phyloP scores from a whole-genome alignment of 257 asterid genomes.

The Petrea volubilis region DNA sequence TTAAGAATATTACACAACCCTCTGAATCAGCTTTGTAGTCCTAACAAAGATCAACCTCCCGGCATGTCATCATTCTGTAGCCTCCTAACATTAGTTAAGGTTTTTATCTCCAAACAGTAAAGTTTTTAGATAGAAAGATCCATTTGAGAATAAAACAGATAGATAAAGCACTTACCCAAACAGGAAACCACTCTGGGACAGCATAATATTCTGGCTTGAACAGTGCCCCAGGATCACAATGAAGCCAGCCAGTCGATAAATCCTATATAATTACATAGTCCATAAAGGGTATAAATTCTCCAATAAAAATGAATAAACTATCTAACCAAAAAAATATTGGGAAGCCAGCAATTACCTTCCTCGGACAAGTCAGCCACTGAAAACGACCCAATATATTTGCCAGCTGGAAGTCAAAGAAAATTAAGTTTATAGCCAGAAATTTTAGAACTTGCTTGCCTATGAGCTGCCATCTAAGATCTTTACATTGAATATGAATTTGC shows the following conservation, averaged over 20 bases:
- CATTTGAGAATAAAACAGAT: conserved; percentile 5
- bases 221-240: conserved; percentile 87
- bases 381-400: conserved; percentile 79
- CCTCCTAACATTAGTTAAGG: background rate
- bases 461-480: conserved; percentile 1
- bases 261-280: conserved; percentile 52
- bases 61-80: background rate
- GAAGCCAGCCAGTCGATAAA: conserved; percentile 93
- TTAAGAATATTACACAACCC: background rate
- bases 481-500: background rate
- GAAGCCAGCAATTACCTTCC: conserved; percentile 63
- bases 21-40: background rate
- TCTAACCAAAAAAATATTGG: background rate
- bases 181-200: conserved; percentile 74
- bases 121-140: background rate
- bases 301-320: conserved; percentile 9
- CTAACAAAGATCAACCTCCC: background rate
- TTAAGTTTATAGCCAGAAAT: conserved; percentile 4
- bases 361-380: conserved; percentile 97
- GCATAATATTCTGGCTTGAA: conserved; percentile 72
- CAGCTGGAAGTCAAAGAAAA: conserved; percentile 52
- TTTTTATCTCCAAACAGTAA: background rate
- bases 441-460: conserved; percentile 4
- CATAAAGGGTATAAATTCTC: conserved; percentile 18
- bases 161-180: conserved; percentile 58